Percentiles rank a stretch among this genome's conserved stretches.
These are phyloP conservation scores for Perkinsus marinus DNA, from an alignment of 169 alveolate species.

Conservation along the genomic window DNA sequence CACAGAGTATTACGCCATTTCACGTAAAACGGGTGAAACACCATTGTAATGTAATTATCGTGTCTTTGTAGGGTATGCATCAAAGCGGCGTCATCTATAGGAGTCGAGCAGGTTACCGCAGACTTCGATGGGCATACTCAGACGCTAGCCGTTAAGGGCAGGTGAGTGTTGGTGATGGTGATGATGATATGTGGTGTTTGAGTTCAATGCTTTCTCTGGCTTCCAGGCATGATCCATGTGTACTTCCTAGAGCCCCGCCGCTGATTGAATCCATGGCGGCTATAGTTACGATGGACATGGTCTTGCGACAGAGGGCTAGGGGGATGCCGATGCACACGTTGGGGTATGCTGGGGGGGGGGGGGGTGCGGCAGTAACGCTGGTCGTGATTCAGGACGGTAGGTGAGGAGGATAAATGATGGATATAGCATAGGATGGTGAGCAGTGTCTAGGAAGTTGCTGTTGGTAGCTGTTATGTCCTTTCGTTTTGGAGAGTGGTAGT, in stretches of 20 bases:
- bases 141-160: slow-evolving; percentile 8
- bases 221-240: slow-evolving; percentile 64
- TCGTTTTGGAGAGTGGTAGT: no score
- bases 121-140: slow-evolving; percentile 14
- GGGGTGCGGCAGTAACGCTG: no score
- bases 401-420: no score
- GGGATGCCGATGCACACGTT: background rate
- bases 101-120: slow-evolving; percentile 31
- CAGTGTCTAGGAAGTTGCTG: no score
- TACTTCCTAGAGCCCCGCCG: slow-evolving; percentile 54
- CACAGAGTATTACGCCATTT: no score
- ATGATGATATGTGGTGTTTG: no score
- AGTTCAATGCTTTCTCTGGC: no score
- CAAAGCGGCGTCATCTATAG: slow-evolving; percentile 58
- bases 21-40: no score
- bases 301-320: background rate
- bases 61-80: slow-evolving; percentile 40
- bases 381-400: no score
- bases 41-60: background rate
- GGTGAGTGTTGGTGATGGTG: slow-evolving; percentile 31
- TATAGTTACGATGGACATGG: slow-evolving; percentile 11
- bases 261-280: slow-evolving; percentile 56
- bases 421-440: no score
- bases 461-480: no score
- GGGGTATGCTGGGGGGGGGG: no score